These are phyloP conservation scores for Achaetomiella virescens DNA, from an alignment of 495 filamentous ascomycete species.

Conservation along the genomic window DNA sequence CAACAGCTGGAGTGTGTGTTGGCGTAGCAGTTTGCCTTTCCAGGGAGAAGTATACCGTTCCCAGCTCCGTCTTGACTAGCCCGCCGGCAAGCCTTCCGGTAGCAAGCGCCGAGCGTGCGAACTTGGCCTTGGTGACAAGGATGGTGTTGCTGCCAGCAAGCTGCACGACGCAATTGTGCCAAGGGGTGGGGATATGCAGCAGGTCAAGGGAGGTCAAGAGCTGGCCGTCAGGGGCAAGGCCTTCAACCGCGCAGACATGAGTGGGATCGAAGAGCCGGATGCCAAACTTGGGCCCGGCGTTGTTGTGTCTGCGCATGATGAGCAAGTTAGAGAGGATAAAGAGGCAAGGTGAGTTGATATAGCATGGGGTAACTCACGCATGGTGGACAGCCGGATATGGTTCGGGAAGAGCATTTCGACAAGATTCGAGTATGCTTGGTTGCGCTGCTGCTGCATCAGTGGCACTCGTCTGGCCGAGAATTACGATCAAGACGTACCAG, in stretches of 20 bases:
- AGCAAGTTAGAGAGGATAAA: neutral
- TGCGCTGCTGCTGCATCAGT: constrained; percentile 4
- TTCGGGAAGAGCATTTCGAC: constrained; percentile 12
- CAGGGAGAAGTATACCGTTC: constrained; percentile 8
- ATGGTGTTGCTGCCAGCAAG: constrained; percentile 9
- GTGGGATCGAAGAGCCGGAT: constrained; percentile 17
- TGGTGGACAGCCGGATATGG: constrained; percentile 17
- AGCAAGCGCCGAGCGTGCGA: constrained; percentile 9
- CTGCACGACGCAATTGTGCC: constrained; percentile 17
- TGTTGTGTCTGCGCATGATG: constrained; percentile 14
- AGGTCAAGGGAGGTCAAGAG: constrained; percentile 17
- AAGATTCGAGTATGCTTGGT: constrained; percentile 19
- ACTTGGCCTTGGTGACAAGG: constrained; percentile 17
- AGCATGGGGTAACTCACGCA: constrained; percentile 1
- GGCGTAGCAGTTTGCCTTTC: neutral
- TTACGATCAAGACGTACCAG: neutral
- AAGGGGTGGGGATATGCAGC: constrained; percentile 18
- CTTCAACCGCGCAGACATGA: constrained; percentile 7
- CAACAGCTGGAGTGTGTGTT: neutral
- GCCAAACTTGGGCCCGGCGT: constrained; percentile 18
- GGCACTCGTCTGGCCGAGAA: no score
- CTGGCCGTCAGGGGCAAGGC: constrained; percentile 12
- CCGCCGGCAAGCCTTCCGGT: constrained; percentile 7
- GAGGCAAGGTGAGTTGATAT: no score
- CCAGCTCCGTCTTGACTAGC: neutral